A percentile compares a stretch with the other conserved stretches of the same genome.
Conservation (phyloP, 495 filamentous ascomycete species). For the Xylaria castorea region DNA sequence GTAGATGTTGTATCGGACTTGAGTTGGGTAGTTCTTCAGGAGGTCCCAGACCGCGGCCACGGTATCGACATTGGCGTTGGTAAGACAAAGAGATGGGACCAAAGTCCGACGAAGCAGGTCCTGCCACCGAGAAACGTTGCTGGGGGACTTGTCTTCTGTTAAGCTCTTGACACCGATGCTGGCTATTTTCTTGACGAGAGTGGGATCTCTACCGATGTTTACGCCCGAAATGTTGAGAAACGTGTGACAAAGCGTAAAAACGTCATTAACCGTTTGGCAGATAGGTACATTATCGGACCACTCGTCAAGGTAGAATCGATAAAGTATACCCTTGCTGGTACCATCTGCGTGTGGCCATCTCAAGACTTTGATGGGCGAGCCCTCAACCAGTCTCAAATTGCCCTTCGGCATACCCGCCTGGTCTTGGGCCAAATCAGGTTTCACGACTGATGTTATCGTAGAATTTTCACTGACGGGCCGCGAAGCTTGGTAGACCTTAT, state of each 20-base stretch:
- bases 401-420: slow-evolving; percentile 71
- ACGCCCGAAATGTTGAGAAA: slow-evolving; percentile 84
- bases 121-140: slow-evolving; percentile 76
- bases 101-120: slow-evolving; percentile 82
- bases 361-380: slow-evolving; percentile 65
- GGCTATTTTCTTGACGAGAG: slow-evolving; percentile 77
- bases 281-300: slow-evolving; percentile 93
- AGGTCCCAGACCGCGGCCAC: slow-evolving; percentile 86
- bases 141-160: slow-evolving; percentile 67
- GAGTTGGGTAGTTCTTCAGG: slow-evolving; percentile 76
- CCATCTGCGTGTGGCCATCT: slow-evolving; percentile 85
- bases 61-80: slow-evolving; percentile 78
- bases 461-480: slow-evolving; percentile 35
- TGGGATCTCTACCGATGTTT: slow-evolving; percentile 83
- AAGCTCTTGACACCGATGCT: slow-evolving; percentile 82
- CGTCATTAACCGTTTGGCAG: slow-evolving; percentile 87
- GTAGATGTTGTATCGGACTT: slow-evolving; percentile 85
- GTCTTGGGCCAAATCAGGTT: slow-evolving; percentile 50
- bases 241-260: slow-evolving; percentile 85
- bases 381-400: slow-evolving; percentile 62
- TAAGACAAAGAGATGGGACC: slow-evolving; percentile 83
- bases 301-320: slow-evolving; percentile 96
- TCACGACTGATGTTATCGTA: slow-evolving; percentile 24
- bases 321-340: slow-evolving; percentile 72
- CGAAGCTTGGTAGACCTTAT: slow-evolving; percentile 52